Evolutionary conservation across 83 land plant species (phyloP).

Genomic region (Thuja plicata): DNA sequence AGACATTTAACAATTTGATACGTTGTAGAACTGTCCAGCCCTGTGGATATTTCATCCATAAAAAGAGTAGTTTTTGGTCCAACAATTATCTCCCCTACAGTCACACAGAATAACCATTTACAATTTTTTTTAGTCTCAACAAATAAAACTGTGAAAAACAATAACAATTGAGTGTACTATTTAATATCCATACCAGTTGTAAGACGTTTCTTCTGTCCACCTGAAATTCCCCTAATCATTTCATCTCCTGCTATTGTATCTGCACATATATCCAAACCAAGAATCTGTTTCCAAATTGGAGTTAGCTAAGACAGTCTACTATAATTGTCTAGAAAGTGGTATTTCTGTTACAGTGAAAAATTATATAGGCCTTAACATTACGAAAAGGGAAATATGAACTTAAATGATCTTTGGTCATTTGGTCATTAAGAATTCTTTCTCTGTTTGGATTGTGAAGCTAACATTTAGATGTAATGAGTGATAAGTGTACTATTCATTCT

Average conservation of each 20-base stretch:
- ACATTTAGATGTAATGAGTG: no score
- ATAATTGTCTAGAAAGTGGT: not conserved
- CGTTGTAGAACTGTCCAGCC: slow-evolving; percentile 68
- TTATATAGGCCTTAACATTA: no score
- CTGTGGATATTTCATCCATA: slow-evolving; percentile 75
- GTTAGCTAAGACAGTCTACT: not conserved
- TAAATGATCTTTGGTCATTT: no score
- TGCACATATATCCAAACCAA: not conserved
- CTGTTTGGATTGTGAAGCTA: no score
- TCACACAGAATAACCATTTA: no score
- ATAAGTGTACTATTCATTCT: no score
- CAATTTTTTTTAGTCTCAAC: not conserved
- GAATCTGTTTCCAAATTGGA: not conserved
- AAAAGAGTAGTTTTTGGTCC: slow-evolving; percentile 65
- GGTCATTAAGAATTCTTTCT: no score
- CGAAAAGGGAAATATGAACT: not conserved
- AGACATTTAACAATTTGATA: slow-evolving; percentile 70
- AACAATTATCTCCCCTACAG: slow-evolving; percentile 67
- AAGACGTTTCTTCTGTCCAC: not conserved
- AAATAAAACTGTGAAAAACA: not conserved
- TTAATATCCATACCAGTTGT: not conserved
- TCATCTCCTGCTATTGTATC: not conserved
- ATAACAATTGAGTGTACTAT: not conserved
- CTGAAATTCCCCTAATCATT: not conserved
- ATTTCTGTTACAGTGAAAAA: no score